Percentiles rank a stretch among this genome's conserved stretches.
Conservation (phyloP, 2,329 filamentous ascomycete species). For the Microcyclospora tardicrescens region DNA sequence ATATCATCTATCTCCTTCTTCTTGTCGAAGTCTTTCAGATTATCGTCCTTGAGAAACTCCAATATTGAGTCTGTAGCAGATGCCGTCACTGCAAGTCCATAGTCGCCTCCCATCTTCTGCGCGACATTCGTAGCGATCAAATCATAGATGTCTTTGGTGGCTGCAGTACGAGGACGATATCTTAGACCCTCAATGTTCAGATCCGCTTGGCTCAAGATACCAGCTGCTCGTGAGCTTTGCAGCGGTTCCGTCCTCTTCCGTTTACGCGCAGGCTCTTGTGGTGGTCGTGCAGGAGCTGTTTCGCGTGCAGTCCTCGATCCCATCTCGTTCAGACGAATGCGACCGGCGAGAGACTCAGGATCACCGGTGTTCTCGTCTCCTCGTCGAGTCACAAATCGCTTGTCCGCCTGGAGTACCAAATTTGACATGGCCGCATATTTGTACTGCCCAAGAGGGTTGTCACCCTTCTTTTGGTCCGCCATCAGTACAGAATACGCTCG, state of each 20-base stretch:
- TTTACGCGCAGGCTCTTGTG: slow-evolving; percentile 60
- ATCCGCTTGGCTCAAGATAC: slow-evolving; percentile 73
- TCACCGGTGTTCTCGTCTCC: slow-evolving; percentile 94
- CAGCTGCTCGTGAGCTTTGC: slow-evolving; percentile 53
- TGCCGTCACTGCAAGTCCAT: slow-evolving; percentile 77
- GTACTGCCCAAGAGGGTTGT: slow-evolving; percentile 25
- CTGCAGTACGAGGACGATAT: slow-evolving; percentile 82
- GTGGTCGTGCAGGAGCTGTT: slow-evolving; percentile 54
- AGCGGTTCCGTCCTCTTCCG: slow-evolving; percentile 62
- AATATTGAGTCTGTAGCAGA: slow-evolving; percentile 88
- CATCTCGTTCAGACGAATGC: slow-evolving; percentile 91
- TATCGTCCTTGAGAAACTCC: slow-evolving; percentile 87
- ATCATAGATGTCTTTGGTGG: slow-evolving; percentile 86
- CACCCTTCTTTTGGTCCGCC: slow-evolving; percentile 21
- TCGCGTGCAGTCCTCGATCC: slow-evolving; percentile 72
- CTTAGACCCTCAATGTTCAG: slow-evolving; percentile 79
- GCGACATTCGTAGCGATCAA: slow-evolving; percentile 86
- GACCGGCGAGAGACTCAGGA: slow-evolving; percentile 89
- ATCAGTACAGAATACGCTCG: slow-evolving; percentile 9
- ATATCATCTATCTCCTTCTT: slow-evolving; percentile 96
- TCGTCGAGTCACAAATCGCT: slow-evolving; percentile 82
- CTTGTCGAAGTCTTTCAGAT: slow-evolving; percentile 93
- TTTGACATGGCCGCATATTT: slow-evolving; percentile 61
- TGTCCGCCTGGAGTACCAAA: slow-evolving; percentile 99
- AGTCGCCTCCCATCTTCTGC: slow-evolving; percentile 79